Evolutionary conservation across 1,284 basidiomycete species (phyloP), one percentile per base, ranked within the genome.

Genomic region (Trichosporon coremiiforme): DNA sequence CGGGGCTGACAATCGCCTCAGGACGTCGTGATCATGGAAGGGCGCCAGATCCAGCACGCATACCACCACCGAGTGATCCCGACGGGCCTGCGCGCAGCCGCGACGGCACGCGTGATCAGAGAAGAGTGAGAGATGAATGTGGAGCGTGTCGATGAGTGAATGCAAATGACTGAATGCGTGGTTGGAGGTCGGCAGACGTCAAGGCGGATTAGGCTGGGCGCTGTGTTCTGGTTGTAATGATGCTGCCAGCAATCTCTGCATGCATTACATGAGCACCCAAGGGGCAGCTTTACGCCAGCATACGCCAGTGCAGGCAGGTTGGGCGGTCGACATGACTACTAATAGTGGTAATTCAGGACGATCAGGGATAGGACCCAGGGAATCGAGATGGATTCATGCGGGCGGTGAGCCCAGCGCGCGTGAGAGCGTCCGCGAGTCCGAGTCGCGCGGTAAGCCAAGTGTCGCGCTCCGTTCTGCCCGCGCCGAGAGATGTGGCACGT

Each of bases 21-120:
- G 79, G 79, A 81, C 53, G 74, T 80, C 13, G 73, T 82, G 64
- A 79, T 81, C 71, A 81, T 81, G 80, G 67, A 74, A 10, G 80
- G 80, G 1, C 65, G 73, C 2, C 70, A 72, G 50, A 75, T 82
- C 57, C 80, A 82, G 71, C 66, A 73, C 57, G 41, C 20, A 15
- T 82, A 78, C 67, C 73, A 77, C 65, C 81, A 81, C 69, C 68
- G 76, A 12, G 80, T 80, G 3, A 45, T 79, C 1, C 80, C 80
- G 12, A 65, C 64, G 7, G 80, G 79, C 0, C 71, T 79, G 63
- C 72, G 80, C 35, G 75, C 79, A 3, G 79, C 79, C 8, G 79
- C 79, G 2, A 80, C 79, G 10, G 78, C 80, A 17, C 71, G 78
- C 38, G 72, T 75, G 55, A 78, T 78, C 50, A 29, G 64, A 36